Base-by-base conservation (phyloP, 441 rosid species). In the Hura crepitans region DNA sequence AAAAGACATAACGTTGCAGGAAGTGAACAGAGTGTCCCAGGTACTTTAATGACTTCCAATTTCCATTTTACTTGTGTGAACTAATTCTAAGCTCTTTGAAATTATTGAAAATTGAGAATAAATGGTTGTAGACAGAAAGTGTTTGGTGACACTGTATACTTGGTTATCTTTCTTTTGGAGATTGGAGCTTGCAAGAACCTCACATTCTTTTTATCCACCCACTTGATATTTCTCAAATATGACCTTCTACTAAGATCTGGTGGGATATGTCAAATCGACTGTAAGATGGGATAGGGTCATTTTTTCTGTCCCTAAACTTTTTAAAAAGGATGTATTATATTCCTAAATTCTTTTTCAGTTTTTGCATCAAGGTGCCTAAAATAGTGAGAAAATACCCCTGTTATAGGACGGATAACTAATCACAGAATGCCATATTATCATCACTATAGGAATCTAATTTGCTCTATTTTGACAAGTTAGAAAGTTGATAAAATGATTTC, bases 1-100 rank as follows among this genome's bases (percentile, higher is more conserved):
- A 66, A 94, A 85, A 80, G 99, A 94, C 83, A 89, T 94, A 64
- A 94, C 99, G 20, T 79, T 94, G 83, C 99, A 90, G 79, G 99
- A 94, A 85, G 99, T 94, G 31, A 94, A 94, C 78, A 81, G 92
- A 85, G 99, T 94, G 64, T 94, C 99, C 54, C 96, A 94, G 97
- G 98, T 93, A 79, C 39, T 33, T 12, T 11, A 27, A 27, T 39
- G 35, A 55, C 58, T 72, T 55, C 15, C 12, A 8, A n/a, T 54
- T 11, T 51, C 31, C 23, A 3, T 47, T 8, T 11, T 37, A 59
- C 17, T 10, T 2, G 20, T 23, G 69, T 45, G 47, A 74, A 56
- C 23, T 31, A 43, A 12, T 12, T 25, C 61, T 43, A 43, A 28
- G 45, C 30, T 23, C 30, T 43, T 43, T 42, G 23, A 56, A 62